phyloP scores from a whole-genome alignment of 2,329 filamentous ascomycete species.

The Xylaria digitata region DNA sequence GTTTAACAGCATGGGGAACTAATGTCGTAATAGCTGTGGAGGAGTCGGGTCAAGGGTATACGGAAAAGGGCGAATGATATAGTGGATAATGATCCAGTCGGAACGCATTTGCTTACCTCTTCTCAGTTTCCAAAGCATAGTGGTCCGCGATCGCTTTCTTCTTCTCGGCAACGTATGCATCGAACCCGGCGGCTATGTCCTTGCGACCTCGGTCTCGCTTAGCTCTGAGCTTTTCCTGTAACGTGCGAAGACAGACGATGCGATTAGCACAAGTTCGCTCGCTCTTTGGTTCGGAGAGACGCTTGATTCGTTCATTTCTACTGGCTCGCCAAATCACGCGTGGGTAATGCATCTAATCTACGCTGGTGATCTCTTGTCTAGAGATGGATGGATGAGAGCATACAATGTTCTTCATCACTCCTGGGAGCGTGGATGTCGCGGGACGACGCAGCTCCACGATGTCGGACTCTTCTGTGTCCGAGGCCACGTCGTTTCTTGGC shows the following conservation, averaged over 20 bases:
- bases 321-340: neutral
- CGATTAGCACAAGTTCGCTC: constrained; percentile 28
- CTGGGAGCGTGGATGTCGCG: constrained; percentile 28
- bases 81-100: too few relatives aligned
- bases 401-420: constrained; percentile 45
- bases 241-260: neutral
- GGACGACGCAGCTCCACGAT: constrained; percentile 27
- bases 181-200: constrained; percentile 37
- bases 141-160: constrained; percentile 38
- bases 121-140: constrained; percentile 36
- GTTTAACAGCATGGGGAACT: neutral
- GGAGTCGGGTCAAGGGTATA: too few relatives aligned
- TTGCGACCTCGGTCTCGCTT: constrained; percentile 39
- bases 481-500: constrained; percentile 1
- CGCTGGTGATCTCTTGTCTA: neutral
- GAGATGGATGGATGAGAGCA: constrained; percentile 8
- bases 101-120: constrained; percentile 36
- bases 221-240: constrained; percentile 41
- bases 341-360: neutral
- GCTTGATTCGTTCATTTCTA: neutral
- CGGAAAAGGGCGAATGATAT: neutral
- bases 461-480: constrained; percentile 30
- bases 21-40: neutral
- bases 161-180: constrained; percentile 28
- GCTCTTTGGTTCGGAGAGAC: neutral